Evolutionary conservation across 768 basidiomycete species (phyloP).

Genomic region (Mycena galopus): DNA sequence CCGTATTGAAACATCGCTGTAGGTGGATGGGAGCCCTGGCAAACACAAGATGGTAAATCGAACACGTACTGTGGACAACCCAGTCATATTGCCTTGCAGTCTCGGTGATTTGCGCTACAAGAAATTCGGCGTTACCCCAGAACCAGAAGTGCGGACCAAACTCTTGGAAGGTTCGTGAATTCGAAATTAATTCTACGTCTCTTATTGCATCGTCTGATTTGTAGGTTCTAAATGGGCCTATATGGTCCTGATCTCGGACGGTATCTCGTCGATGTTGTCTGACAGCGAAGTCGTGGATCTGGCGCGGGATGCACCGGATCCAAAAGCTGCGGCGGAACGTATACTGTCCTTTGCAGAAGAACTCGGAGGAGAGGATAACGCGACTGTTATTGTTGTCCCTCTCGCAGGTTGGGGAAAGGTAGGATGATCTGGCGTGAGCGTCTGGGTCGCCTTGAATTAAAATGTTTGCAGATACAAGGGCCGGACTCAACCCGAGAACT

Average conservation of each 20-base stretch:
- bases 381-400: constrained; percentile 91
- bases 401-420: constrained; percentile 90
- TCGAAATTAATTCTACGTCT: neutral
- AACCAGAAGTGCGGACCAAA: constrained; percentile 87
- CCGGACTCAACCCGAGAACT: constrained; percentile 86
- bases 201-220: neutral
- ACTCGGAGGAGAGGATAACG: constrained; percentile 90
- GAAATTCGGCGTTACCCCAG: constrained; percentile 91
- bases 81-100: constrained; percentile 53
- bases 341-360: constrained; percentile 92
- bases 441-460: neutral
- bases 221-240: constrained; percentile 89
- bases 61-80: neutral
- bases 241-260: constrained; percentile 92
- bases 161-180: constrained; percentile 74
- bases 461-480: constrained; percentile 62
- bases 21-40: constrained; percentile 97
- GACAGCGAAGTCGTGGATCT: constrained; percentile 97
- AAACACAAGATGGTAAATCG: constrained; percentile 86
- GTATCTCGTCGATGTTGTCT: constrained; percentile 90
- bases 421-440: neutral
- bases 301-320: constrained; percentile 76
- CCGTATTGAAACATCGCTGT: neutral
- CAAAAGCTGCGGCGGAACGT: constrained; percentile 83
- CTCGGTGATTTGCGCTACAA: constrained; percentile 93